Percentiles rank a stretch among this genome's conserved stretches.
These are phyloP conservation scores for Straminergon stramineum DNA, from an alignment of 225 moss, liverwort and hornwort genomes.

Conservation along the genomic window DNA sequence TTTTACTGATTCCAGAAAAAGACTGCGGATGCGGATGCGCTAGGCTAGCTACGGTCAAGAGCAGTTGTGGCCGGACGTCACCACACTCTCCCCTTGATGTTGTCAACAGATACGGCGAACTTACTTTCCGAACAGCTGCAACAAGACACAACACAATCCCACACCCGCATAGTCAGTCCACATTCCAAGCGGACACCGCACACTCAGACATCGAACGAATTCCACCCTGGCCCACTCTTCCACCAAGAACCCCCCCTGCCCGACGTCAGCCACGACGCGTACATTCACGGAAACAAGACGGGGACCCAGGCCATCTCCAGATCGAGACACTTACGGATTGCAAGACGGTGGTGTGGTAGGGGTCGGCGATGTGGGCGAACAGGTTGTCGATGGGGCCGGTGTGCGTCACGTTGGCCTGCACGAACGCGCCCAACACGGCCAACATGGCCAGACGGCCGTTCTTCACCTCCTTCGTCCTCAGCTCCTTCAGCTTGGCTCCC, in stretches of 20 bases:
- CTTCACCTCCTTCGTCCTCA: constrained; percentile 93
- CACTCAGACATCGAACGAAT: not conserved
- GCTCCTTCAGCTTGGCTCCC: constrained; percentile 54
- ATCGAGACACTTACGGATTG: not conserved
- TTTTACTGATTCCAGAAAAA: constrained; percentile 8
- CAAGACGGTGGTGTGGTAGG: constrained; percentile 67
- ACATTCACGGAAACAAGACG: not conserved
- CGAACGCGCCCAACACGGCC: constrained; percentile 59
- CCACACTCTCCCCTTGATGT: not conserved
- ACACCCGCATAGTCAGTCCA: not conserved
- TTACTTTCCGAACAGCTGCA: constrained; percentile 16
- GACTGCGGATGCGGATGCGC: not conserved
- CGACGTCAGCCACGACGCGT: too few relatives aligned
- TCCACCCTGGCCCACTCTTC: not conserved
- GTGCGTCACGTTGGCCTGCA: constrained; percentile 69
- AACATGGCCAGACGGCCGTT: constrained; percentile 93
- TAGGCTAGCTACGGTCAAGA: constrained; percentile 10
- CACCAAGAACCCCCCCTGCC: not conserved
- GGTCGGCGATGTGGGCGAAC: constrained; percentile 77
- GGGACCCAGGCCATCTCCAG: not conserved
- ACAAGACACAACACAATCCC: not conserved
- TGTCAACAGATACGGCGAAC: constrained; percentile 11
- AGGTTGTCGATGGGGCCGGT: constrained; percentile 85
- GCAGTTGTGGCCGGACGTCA: not conserved
- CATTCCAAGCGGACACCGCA: too few relatives aligned